A percentile compares a stretch with the other conserved stretches of the same genome.
These are phyloP conservation scores for Stenocarpella maydis DNA, from an alignment of 2,329 filamentous ascomycete genomes.

Conservation along the genomic window DNA sequence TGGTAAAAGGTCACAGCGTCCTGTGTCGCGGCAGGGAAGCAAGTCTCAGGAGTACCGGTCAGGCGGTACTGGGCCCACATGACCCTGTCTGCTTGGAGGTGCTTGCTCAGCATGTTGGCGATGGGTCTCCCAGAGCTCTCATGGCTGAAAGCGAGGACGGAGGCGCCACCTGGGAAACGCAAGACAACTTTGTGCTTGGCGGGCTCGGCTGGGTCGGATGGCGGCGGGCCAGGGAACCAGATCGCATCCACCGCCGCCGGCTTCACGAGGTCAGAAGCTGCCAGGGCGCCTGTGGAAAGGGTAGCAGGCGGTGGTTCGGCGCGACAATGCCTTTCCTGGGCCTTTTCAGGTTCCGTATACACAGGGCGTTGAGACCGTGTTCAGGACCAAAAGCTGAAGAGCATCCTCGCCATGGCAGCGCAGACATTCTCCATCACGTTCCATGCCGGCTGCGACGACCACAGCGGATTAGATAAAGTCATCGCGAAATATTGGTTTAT, in stretches of 20 bases:
- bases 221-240: slow-evolving; percentile 36
- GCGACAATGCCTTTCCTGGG: slow-evolving; percentile 33
- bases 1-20: slow-evolving; percentile 37
- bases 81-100: slow-evolving; percentile 28
- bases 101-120: slow-evolving; percentile 24
- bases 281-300: slow-evolving; percentile 34
- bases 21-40: slow-evolving; percentile 39
- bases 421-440: slow-evolving; percentile 31
- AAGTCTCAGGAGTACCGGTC: slow-evolving; percentile 25
- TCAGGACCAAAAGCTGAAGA: slow-evolving; percentile 29
- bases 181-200: slow-evolving; percentile 35
- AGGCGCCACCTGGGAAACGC: slow-evolving; percentile 39
- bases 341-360: slow-evolving; percentile 31
- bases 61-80: slow-evolving; percentile 39
- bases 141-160: slow-evolving; percentile 37
- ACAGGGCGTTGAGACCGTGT: slow-evolving; percentile 33
- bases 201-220: slow-evolving; percentile 3
- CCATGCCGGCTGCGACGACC: slow-evolving; percentile 35
- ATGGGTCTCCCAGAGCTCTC: slow-evolving; percentile 30
- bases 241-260: slow-evolving; percentile 35
- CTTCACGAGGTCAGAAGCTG: slow-evolving; percentile 15
- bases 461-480: not conserved
- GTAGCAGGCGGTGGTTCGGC: slow-evolving; percentile 24
- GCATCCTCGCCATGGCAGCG: slow-evolving; percentile 27
- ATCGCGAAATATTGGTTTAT: not conserved